These are phyloP conservation scores for Ampelomyces quisqualis DNA, from an alignment of 2,329 filamentous ascomycete genomes.

Conservation along the genomic window DNA sequence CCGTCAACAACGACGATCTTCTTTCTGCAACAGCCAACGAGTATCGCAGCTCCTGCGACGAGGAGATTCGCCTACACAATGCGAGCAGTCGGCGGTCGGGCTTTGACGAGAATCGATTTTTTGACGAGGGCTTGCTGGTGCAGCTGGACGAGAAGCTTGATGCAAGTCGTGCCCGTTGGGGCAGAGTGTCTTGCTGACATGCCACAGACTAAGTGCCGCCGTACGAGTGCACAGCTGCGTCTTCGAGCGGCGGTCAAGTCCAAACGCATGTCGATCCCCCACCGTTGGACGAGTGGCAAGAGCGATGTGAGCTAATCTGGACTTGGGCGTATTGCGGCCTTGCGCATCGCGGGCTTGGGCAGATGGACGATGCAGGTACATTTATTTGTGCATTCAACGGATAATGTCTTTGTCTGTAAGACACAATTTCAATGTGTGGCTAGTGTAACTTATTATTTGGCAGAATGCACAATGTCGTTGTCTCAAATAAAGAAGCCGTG, in stretches of 20 bases:
- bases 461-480: too few relatives aligned
- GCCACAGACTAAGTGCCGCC: constrained; percentile 22
- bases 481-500: too few relatives aligned
- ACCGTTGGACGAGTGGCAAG: constrained; percentile 6
- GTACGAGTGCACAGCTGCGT: constrained; percentile 25
- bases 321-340: too few relatives aligned
- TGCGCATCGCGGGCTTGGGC: too few relatives aligned
- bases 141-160: constrained; percentile 18
- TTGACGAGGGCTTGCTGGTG: constrained; percentile 19
- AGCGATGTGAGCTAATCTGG: too few relatives aligned
- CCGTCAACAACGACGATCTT: constrained; percentile 9
- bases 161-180: constrained; percentile 6
- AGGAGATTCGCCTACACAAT: constrained; percentile 17
- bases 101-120: constrained; percentile 32
- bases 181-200: constrained; percentile 1
- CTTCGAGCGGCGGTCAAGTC: constrained; percentile 22
- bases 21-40: constrained; percentile 15
- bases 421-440: too few relatives aligned
- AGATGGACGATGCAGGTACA: too few relatives aligned
- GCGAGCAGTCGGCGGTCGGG: constrained; percentile 23
- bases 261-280: constrained; percentile 28
- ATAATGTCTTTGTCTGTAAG: too few relatives aligned
- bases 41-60: constrained; percentile 21
- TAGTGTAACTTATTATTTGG: too few relatives aligned
- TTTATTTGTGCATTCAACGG: too few relatives aligned